phyloP scores from a whole-genome alignment of 2,329 filamentous ascomycete genomes.

The Trichophyton benhamiae region DNA sequence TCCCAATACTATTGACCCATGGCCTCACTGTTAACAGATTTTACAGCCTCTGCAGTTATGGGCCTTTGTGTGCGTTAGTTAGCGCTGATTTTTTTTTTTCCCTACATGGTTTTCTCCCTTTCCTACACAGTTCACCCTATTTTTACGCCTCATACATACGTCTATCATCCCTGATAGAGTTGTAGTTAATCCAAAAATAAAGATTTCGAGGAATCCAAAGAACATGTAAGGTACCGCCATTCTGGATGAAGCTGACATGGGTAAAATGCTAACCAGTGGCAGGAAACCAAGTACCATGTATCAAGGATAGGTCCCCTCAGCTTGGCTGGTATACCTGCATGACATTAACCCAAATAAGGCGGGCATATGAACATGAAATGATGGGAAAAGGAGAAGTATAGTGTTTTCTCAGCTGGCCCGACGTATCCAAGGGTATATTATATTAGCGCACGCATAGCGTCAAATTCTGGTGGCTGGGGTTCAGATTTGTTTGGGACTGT shows the following conservation, averaged over 20 bases:
- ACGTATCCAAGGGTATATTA: not conserved
- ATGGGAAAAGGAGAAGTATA: not conserved
- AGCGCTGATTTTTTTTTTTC: too few relatives aligned
- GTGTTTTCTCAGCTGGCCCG: not conserved
- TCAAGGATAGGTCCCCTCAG: not conserved
- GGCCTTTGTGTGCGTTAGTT: too few relatives aligned
- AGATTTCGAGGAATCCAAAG: not conserved
- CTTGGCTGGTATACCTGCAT: not conserved
- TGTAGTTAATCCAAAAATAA: not conserved
- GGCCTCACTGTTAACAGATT: not conserved
- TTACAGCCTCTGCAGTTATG: not conserved
- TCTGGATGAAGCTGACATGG: not conserved
- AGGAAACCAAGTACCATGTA: not conserved
- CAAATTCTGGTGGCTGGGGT: not conserved
- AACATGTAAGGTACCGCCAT: not conserved
- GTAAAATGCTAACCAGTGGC: not conserved
- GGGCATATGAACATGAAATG: not conserved
- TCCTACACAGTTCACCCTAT: not conserved
- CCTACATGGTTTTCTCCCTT: not conserved
- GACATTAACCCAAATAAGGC: not conserved
- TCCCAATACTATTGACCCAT: not conserved
- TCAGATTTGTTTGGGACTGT: not conserved
- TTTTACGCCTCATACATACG: not conserved
- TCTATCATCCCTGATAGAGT: not conserved
- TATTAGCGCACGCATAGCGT: not conserved